Conservation (phyloP, 2,329 filamentous ascomycete species). For the Colletotrichum incanum region DNA sequence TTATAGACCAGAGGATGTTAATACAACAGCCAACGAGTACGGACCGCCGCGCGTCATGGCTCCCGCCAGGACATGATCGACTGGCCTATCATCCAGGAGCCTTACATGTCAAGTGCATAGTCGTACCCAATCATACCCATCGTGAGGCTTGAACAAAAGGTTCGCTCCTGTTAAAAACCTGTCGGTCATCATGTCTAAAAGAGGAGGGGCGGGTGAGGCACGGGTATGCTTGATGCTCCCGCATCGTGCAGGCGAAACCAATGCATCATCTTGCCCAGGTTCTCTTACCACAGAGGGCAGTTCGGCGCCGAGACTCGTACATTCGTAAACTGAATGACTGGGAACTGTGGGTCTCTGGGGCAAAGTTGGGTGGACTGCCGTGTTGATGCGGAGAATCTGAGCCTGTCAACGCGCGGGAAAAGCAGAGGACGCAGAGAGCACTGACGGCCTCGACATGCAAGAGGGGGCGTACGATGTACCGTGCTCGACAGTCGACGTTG, state of each 20-base stretch:
- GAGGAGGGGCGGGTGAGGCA: conserved; percentile 9
- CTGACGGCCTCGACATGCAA: not conserved
- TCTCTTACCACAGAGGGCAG: not conserved
- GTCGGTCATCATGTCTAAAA: conserved; percentile 6
- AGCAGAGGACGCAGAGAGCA: not conserved
- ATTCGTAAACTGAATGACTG: not conserved
- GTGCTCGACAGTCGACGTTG: conserved; percentile 8
- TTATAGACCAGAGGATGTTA: not conserved
- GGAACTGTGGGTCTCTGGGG: not conserved
- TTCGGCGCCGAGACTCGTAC: conserved; percentile 23
- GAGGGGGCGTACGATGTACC: not conserved
- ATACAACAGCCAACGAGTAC: not conserved
- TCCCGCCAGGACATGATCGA: not conserved
- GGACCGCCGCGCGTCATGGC: conserved; percentile 21
- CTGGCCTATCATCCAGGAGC: not conserved
- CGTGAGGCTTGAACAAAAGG: not conserved
- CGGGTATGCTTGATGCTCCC: conserved; percentile 13
- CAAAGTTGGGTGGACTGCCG: not conserved
- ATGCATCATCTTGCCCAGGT: not conserved
- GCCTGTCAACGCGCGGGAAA: not conserved
- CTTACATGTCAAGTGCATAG: not conserved
- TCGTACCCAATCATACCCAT: too few relatives aligned
- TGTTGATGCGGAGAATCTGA: not conserved
- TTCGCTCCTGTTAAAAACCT: not conserved
- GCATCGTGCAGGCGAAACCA: not conserved